Evolutionary conservation across 2,329 filamentous ascomycete species (phyloP), one percentile per base, ranked within the genome.

Genomic region (Hypomyces rosellus): DNA sequence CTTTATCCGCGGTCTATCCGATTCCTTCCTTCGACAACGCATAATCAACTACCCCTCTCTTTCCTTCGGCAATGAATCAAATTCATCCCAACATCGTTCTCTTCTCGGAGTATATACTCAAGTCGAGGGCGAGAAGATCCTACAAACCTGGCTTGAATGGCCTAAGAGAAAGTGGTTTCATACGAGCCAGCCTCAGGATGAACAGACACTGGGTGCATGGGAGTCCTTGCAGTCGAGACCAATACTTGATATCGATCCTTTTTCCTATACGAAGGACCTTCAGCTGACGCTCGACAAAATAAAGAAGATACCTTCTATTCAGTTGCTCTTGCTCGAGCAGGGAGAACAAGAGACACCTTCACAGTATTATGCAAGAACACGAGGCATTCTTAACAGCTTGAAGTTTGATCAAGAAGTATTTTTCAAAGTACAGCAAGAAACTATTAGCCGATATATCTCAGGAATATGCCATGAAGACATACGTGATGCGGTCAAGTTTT

Each of bases 41-140:
- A 62, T 85, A 3, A 55, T 67, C 36, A 59, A 55, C 4, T 77
- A 74, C 48, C 68, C 66, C n/a, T 80, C 80, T 2, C 68, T 82
- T 6, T 61, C 65, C 5, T 70, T 71, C 30, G 62, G 61, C 13
- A 53, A 62, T 8, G 46, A 53, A 1, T 48, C 60, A 0, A 59
- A 61, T 2, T 46, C 55, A 2, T 56, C 64, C 5, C 64, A 63
- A 45, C 63, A 69, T 50, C 74, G 77, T 37, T 78, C 79, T 3
- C 71, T 85, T 1, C 64, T 69, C n/a, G 77, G 78, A 0, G 71
- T 81, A 2, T 74, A 69, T 53, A 73, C 67, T 13, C 77, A 83
- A 55, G 63, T 74, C 2, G 81, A 85, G 57, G 81, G 81, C 7
- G 81, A 84, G 58, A 66, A 68, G 16, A 61, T 82, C 18, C 66